Evolutionary conservation across 441 rosid genomes (phyloP).

Genomic region (Croton laevigatus): DNA sequence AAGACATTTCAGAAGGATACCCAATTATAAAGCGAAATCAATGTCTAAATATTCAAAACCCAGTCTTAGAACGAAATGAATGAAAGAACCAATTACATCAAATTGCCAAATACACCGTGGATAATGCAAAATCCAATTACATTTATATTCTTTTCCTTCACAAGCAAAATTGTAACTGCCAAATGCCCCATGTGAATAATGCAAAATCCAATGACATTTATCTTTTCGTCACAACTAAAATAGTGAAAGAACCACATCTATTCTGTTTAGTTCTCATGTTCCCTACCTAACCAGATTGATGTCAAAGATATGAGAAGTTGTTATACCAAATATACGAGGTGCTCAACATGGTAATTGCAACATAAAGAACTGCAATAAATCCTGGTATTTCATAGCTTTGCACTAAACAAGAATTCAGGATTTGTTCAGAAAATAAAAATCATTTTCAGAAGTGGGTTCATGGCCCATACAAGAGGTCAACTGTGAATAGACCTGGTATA

Average conservation of each 20-base stretch:
- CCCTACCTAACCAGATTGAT: background rate
- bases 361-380: background rate
- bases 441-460: background rate
- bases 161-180: background rate
- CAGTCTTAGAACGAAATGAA: too few species aligned
- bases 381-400: background rate
- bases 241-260: background rate
- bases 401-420: background rate
- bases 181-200: background rate
- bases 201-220: background rate
- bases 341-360: conserved; percentile 10
- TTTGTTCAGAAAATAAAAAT: background rate
- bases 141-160: background rate
- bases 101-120: background rate
- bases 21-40: too few species aligned
- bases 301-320: background rate
- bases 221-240: background rate
- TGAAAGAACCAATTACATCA: too few species aligned
- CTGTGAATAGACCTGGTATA: background rate
- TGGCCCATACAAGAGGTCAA: background rate
- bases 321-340: background rate
- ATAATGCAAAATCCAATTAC: background rate
- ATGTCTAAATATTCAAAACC: too few species aligned
- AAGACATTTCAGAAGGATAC: too few species aligned
- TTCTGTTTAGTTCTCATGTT: conserved; percentile 1